Evolutionary conservation across 129 eudicot species (phyloP), one percentile per base, ranked within the genome.

Genomic region (Chrysanthemum makinoi): DNA sequence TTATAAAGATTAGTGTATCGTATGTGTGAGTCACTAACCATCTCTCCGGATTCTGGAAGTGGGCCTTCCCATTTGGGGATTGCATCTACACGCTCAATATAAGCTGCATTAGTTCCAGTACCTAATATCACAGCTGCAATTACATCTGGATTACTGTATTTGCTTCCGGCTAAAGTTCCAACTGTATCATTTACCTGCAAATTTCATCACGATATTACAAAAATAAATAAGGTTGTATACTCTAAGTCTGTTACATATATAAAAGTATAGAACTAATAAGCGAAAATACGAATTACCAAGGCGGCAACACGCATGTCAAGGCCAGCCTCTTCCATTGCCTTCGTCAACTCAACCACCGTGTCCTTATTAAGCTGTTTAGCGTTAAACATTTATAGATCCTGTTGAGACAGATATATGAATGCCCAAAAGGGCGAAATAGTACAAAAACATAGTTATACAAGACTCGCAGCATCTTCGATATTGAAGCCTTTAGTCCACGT

Each of bases 401-500:
- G 33, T 60, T 55, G 44, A 11, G 30, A 20, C 52, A 20, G n/a
- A 51, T 26, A 35, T 3, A 11, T 52, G 46, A 44, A 6, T 20
- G 2, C 9, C 24, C 6, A 57, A 15, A 17, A 30, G 6, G 39
- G 52, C 30, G 7, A 66, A 28, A 57, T 3, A 67, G 50, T 66
- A 5, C 62, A 65, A 20, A 15, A 71, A 13, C 10, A 60, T 54
- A 63, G 17, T 30, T 30, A 30, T 0, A 61, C 12, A 55, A 77
- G 52, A 79, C 75, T 77, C 54, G 89, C 98, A 54, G 95, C 80
- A 64, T 89, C 98, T 73, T 83, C 96, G 28, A 93, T 89, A 8
- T 77, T 80, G 89, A 94, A 94, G 62, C 97, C 98, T 69, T 94
- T 94, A 35, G 98, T 87, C 99, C 99, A 94, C 53, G 83, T 84